phyloP scores from a whole-genome alignment of 2,329 filamentous ascomycete genomes.

The Monosporascus sp. region DNA sequence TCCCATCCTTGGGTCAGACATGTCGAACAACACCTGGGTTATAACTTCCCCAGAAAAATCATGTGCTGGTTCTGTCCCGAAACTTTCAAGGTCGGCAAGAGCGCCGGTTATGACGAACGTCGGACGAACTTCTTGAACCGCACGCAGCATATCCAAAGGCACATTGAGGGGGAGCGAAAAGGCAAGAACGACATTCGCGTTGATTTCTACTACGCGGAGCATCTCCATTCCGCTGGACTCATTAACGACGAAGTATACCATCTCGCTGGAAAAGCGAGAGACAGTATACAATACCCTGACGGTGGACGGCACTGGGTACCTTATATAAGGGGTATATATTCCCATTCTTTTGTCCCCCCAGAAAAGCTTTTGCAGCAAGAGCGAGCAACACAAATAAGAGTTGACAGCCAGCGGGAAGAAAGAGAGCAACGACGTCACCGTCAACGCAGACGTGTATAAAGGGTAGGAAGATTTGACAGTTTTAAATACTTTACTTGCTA shows the following conservation, averaged over 20 bases:
- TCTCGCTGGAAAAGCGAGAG: neutral
- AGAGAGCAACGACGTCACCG: no score
- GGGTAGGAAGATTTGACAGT: no score
- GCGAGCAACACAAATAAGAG: no score
- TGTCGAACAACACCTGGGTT: slow-evolving; percentile 31
- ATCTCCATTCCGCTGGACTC: slow-evolving; percentile 32
- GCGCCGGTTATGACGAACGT: slow-evolving; percentile 5
- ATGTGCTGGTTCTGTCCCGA: slow-evolving; percentile 49
- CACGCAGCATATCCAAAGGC: slow-evolving; percentile 45
- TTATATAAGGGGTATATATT: no score
- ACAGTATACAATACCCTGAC: slow-evolving; percentile 1
- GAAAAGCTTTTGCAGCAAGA: no score
- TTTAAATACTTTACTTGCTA: no score
- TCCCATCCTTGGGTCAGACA: slow-evolving; percentile 42
- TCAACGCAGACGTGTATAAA: no score
- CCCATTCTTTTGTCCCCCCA: no score
- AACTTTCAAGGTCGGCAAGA: slow-evolving; percentile 22
- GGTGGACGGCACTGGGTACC: neutral
- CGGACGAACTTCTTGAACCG: slow-evolving; percentile 30
- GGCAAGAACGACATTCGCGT: slow-evolving; percentile 58
- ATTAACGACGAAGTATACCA: slow-evolving; percentile 7
- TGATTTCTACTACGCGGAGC: slow-evolving; percentile 84
- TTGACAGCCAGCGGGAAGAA: no score
- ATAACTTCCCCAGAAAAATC: slow-evolving; percentile 29
- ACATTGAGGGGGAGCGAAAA: slow-evolving; percentile 30